Evolutionary conservation across 2,329 filamentous ascomycete species (phyloP), one percentile per base, ranked within the genome.

Genomic region (Emmonsia crescens): DNA sequence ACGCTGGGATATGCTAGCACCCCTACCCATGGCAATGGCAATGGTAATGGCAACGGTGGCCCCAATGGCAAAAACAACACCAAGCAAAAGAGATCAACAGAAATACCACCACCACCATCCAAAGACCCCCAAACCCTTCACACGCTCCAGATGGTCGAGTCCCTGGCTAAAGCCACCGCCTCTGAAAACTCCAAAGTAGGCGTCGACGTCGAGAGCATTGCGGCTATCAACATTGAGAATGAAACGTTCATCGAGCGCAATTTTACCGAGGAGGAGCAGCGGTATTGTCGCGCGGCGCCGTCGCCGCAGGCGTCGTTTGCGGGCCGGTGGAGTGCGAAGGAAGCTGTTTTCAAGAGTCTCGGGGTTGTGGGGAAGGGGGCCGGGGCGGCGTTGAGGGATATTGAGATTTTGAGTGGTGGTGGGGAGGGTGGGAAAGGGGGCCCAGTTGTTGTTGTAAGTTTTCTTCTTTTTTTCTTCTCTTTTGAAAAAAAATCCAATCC

Each of bases 291-390:
- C 66, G 85, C 87, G 71, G 87, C 90, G 19, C 79, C 91, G 5
- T 87, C 84, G 72, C 89, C 91, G 1, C 90, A 91, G 72, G 89
- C 92, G 67, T 95, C 91, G 59, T 99, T 96, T 76, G 91, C 93
- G 5, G 94, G 94, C 57, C 86, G 91, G 68, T 99, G 94, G 94
- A 93, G 88, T 70, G 94, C 94, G 42, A 99, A 99, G 80, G 94
- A 99, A 59, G 94, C 94, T 33, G 92, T 99, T 0, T 99, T 99
- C 83, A 99, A 99, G 84, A 91, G 90, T 44, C 82, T 99, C 16
- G 91, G 92, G 67, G 92, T 97, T 14, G 79, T 83, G 68, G 88
- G 92, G 76, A 87, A 89, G 77, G 94, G 94, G 64, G 92, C 89
- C 10, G 94, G 95, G 66, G 93, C 94, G 63, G 82, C 91, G 19